These are phyloP conservation scores for Candida oleophila DNA, from an alignment of 805 yeast genomes.

Conservation along the genomic window DNA sequence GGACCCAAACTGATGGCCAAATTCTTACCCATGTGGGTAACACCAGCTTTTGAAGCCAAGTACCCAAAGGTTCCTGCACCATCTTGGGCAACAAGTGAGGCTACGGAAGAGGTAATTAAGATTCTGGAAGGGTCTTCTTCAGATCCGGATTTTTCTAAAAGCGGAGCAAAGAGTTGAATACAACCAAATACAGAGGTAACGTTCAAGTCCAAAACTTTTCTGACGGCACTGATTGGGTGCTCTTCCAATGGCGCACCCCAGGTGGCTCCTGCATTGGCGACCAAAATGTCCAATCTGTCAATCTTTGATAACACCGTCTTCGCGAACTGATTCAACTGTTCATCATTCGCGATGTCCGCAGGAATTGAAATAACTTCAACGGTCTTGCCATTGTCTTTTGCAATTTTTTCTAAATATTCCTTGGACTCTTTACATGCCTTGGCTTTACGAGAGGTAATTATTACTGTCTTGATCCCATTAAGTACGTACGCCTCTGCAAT, in stretches of 20 bases:
- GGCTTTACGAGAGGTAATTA: slow-evolving; percentile 63
- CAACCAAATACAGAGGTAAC: slow-evolving; percentile 67
- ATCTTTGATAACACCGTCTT: slow-evolving; percentile 40
- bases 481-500: slow-evolving; percentile 63
- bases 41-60: slow-evolving; percentile 73
- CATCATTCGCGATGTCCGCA: slow-evolving; percentile 53
- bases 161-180: slow-evolving; percentile 61
- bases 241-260: slow-evolving; percentile 68
- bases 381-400: slow-evolving; percentile 30
- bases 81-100: slow-evolving; percentile 45
- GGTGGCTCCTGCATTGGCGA: slow-evolving; percentile 78
- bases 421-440: slow-evolving; percentile 62
- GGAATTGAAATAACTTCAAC: slow-evolving; percentile 45
- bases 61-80: slow-evolving; percentile 66
- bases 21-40: slow-evolving; percentile 62
- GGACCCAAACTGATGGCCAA: slow-evolving; percentile 69
- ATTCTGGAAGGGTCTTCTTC: slow-evolving; percentile 61
- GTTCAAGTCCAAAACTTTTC: slow-evolving; percentile 62
- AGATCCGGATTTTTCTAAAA: slow-evolving; percentile 52
- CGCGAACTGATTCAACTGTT: slow-evolving; percentile 46
- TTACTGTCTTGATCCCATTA: slow-evolving; percentile 62
- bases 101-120: slow-evolving; percentile 65
- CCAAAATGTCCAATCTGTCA: slow-evolving; percentile 55
- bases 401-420: slow-evolving; percentile 33
- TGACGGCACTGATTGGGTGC: slow-evolving; percentile 62